Percentiles rank a stretch among this genome's conserved stretches.
These are phyloP conservation scores for Neckera pumila DNA, from an alignment of 225 moss, liverwort and hornwort genomes.

Conservation along the genomic window DNA sequence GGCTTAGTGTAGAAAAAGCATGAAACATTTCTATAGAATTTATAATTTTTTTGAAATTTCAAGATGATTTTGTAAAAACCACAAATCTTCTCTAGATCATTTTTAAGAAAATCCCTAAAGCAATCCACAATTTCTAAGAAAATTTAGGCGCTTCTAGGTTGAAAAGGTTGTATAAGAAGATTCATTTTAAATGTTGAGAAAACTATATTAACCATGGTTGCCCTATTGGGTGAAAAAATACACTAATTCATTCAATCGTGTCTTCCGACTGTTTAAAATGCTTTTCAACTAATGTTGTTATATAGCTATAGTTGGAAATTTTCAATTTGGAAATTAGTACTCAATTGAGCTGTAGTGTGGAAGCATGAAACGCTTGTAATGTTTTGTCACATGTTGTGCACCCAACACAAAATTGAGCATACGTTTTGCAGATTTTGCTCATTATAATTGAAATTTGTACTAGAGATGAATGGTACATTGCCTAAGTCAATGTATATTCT, in stretches of 20 bases:
- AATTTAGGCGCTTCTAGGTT: background rate
- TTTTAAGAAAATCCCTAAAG: too few relatives aligned
- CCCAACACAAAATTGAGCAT: background rate
- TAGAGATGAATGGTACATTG: background rate
- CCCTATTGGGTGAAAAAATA: background rate
- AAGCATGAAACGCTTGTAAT: background rate
- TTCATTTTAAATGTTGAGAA: background rate
- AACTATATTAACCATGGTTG: background rate
- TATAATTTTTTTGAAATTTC: too few relatives aligned
- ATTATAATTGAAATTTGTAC: background rate
- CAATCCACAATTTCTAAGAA: too few relatives aligned
- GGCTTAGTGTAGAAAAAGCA: too few relatives aligned
- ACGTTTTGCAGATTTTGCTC: background rate
- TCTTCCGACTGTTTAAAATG: background rate
- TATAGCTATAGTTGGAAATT: background rate
- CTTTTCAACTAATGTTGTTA: background rate
- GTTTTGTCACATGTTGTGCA: background rate
- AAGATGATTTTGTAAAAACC: too few relatives aligned
- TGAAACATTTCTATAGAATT: too few relatives aligned
- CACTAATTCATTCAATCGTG: background rate
- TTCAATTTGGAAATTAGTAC: background rate
- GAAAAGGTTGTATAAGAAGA: background rate
- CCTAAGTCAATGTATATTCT: background rate
- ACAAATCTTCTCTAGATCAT: too few relatives aligned
- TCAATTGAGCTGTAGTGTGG: background rate